phyloP scores from a whole-genome alignment of 164 flowering plant genomes.

The Vitis cinerea region DNA sequence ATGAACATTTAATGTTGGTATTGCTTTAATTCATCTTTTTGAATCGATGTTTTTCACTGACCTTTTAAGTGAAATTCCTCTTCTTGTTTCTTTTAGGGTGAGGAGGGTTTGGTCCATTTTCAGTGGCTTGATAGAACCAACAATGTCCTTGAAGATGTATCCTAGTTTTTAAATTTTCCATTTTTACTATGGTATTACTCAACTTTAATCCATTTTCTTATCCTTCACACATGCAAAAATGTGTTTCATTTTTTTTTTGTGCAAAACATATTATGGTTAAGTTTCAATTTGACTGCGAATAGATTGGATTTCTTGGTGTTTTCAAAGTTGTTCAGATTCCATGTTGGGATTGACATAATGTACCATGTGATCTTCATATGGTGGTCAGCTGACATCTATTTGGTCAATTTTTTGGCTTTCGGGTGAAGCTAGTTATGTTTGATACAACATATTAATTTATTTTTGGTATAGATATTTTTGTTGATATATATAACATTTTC shows the following conservation, averaged over 20 bases:
- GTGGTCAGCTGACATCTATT: neutral
- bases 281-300: neutral
- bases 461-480: neutral
- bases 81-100: slow-evolving; percentile 50
- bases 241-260: neutral
- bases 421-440: neutral
- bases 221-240: neutral
- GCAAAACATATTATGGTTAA: neutral
- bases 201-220: neutral
- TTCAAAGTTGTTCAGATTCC: neutral
- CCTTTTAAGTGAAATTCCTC: slow-evolving; percentile 2
- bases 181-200: neutral
- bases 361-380: neutral
- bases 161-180: slow-evolving; percentile 26
- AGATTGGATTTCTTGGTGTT: neutral
- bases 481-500: neutral
- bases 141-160: slow-evolving; percentile 86
- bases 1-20: neutral
- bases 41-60: neutral
- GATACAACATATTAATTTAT: neutral
- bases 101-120: slow-evolving; percentile 87
- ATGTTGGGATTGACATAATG: neutral
- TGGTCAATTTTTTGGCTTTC: neutral
- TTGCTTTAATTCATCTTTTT: neutral
- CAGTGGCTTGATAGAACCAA: slow-evolving; percentile 88